A percentile compares a stretch with the other conserved stretches of the same genome.
These are phyloP conservation scores for Teratosphaeria viscida DNA, from an alignment of 2,329 filamentous ascomycete species.

Conservation along the genomic window DNA sequence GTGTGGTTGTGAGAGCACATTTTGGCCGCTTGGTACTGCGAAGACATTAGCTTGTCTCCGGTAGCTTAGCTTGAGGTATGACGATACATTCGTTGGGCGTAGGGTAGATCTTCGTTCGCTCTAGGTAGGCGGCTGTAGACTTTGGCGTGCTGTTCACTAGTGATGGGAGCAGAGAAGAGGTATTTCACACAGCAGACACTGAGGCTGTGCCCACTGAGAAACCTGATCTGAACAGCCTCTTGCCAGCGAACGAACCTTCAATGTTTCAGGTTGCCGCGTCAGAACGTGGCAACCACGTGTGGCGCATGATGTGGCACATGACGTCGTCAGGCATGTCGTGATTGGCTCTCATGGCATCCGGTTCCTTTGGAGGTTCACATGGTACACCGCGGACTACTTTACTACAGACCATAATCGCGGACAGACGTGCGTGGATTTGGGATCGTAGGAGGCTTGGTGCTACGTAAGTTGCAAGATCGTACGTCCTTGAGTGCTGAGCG, in stretches of 20 bases:
- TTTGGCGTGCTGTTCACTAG: not conserved
- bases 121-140: not conserved
- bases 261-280: not conserved
- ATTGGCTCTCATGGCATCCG: not conserved
- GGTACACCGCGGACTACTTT: not conserved
- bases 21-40: not conserved
- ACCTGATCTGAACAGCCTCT: not conserved
- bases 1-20: conserved; percentile 8
- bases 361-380: not conserved
- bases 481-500: not conserved
- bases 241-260: not conserved
- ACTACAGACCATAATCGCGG: not conserved
- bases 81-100: too few species aligned
- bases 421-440: not conserved
- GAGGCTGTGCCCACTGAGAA: not conserved
- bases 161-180: not conserved
- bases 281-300: not conserved
- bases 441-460: not conserved
- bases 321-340: not conserved
- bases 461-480: not conserved
- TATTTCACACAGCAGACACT: not conserved
- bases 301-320: not conserved
- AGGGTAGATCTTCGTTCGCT: not conserved
- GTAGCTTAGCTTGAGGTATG: too few species aligned
- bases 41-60: not conserved